Conservation (phyloP, 75 land plant species). For the Pinus tabuliformis region DNA sequence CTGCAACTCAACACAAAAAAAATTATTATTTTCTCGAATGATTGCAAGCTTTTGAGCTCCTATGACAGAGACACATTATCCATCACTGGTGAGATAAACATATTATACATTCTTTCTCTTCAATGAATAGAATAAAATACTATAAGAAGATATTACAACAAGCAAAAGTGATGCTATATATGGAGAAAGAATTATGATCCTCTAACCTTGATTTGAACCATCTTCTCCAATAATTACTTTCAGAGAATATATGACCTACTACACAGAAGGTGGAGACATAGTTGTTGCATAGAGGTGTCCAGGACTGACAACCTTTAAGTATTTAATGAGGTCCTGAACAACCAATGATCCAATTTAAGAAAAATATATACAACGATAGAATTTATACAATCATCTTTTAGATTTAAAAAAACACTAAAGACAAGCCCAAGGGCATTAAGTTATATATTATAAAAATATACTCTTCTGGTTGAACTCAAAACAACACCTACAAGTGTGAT, state of each 20-base stretch:
- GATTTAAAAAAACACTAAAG: neutral
- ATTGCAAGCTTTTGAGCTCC: conserved; percentile 88
- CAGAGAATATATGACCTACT: conserved; percentile 86
- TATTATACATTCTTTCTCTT: neutral
- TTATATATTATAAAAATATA: neutral
- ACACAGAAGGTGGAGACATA: conserved; percentile 86
- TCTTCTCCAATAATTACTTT: conserved; percentile 92
- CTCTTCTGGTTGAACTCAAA: neutral
- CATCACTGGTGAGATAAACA: neutral
- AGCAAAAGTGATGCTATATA: neutral
- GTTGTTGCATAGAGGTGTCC: conserved; percentile 94
- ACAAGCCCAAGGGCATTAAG: neutral
- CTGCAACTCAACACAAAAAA: conserved; percentile 79
- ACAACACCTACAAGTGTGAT: neutral
- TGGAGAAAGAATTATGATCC: neutral
- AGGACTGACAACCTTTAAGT: conserved; percentile 76
- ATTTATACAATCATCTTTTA: neutral
- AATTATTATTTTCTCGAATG: conserved; percentile 92
- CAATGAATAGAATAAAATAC: neutral
- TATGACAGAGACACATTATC: conserved; percentile 12
- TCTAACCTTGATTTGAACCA: conserved; percentile 79
- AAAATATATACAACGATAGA: no score
- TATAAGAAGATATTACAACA: neutral
- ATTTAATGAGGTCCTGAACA: conserved; percentile 77
- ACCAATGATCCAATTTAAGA: neutral